Base-by-base conservation (phyloP, 805 yeast genomes). In the Metschnikowia drakensbergensis region DNA sequence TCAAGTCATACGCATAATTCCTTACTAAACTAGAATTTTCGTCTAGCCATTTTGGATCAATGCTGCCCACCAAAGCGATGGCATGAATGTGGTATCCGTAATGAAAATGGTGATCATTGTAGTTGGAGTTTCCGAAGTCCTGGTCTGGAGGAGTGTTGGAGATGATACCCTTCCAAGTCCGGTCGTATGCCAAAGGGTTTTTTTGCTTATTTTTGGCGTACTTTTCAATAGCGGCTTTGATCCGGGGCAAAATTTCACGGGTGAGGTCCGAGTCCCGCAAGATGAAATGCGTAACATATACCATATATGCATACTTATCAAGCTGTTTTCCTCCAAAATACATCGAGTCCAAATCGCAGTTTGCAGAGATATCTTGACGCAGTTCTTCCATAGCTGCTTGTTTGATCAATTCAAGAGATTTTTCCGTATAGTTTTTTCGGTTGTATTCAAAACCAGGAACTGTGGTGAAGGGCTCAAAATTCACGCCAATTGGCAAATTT, bases 221-320 rank as follows among this genome's bases (percentile, higher is more conserved):
- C 42, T 84, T 76, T 30, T 76, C 77, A 49, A 91, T 72, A 0
- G 97, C 94, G 17, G 66, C 58, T 59, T 88, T 86, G 54, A 91
- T 63, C 48, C 77, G 75, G 1, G 77, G 75, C 38, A 89, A 68
- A 35, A 86, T 68, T 6, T 64, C 63, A 10, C 63, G 56, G 1
- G 94, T 77, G 47, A 85, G 66, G 0, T 60, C 63, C 0, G 66
- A 61, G 60, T 91, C 86, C 17, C 79, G 63, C 39, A 92, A 64
- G 17, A 92, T 75, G 52, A 75, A 82, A 47, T 85, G 82, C 34
- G 84, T 81, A 8, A 83, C 88, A 53, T 86, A 86, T 10, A 89
- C 73, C 45, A 94, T 77, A 75, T 86, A 86, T 0, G 98, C 97
- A 67, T 87, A 94, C 68, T 91, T 94, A 56, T 90, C 96, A 43